phyloP scores from a whole-genome alignment of 2,329 filamentous ascomycete genomes.

The Fusarium nematophilum region DNA sequence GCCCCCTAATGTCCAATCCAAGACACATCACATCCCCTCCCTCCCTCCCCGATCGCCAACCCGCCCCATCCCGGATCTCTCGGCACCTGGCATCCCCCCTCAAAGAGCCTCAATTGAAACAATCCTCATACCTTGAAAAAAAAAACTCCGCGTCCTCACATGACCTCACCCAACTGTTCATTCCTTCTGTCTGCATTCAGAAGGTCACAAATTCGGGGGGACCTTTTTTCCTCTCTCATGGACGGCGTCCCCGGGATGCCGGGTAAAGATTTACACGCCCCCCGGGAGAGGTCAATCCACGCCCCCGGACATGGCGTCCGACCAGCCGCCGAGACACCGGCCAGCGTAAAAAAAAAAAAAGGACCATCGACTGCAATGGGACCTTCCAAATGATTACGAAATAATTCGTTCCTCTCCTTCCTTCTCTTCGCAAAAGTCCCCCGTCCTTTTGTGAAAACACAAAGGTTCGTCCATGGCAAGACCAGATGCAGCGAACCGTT shows the following conservation, averaged over 20 bases:
- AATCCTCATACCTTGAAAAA: background rate
- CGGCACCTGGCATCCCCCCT: slow-evolving; percentile 26
- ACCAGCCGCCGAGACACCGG: slow-evolving; percentile 13
- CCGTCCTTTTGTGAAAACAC: slow-evolving; percentile 28
- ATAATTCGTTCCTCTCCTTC: too few species aligned
- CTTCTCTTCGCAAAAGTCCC: slow-evolving; percentile 38
- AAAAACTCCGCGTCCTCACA: slow-evolving; percentile 16
- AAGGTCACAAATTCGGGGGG: slow-evolving; percentile 35
- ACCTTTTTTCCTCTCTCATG: slow-evolving; percentile 14
- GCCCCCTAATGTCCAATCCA: too few species aligned
- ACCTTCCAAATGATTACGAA: slow-evolving; percentile 31
- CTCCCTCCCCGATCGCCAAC: slow-evolving; percentile 21
- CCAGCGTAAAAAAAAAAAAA: background rate
- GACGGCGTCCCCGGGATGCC: slow-evolving; percentile 20
- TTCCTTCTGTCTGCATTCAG: slow-evolving; percentile 33
- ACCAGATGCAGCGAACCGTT: slow-evolving; percentile 19
- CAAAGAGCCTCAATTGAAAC: slow-evolving; percentile 5
- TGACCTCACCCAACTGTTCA: slow-evolving; percentile 5
- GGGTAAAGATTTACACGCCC: slow-evolving; percentile 25
- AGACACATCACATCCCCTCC: too few species aligned
- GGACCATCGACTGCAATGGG: slow-evolving; percentile 11
- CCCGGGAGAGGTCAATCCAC: too few species aligned
- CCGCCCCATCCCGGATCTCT: slow-evolving; percentile 32
- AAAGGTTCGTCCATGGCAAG: slow-evolving; percentile 18
- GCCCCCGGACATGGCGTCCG: slow-evolving; percentile 24